Evolutionary conservation across 176 grass and related monocot species (phyloP).

Genomic region (Aegilops speltoides): DNA sequence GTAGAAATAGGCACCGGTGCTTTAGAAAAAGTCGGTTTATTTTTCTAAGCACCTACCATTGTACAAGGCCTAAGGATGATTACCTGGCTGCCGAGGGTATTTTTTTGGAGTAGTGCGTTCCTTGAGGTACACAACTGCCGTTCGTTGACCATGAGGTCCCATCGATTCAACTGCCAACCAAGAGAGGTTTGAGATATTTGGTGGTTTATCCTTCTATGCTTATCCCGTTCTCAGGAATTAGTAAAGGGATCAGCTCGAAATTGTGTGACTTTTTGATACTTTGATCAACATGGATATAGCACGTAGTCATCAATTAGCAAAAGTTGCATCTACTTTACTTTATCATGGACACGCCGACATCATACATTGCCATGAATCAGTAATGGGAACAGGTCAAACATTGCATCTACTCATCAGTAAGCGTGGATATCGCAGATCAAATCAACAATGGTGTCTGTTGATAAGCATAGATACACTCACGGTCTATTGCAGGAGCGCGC

Average conservation of each 20-base stretch:
- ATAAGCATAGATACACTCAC: background rate
- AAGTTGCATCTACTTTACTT: background rate
- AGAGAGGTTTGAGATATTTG: background rate
- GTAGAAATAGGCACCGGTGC: no score
- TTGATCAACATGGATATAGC: background rate
- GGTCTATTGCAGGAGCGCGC: background rate
- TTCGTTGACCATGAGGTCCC: constrained; percentile 80
- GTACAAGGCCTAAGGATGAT: constrained; percentile 24
- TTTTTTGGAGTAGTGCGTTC: constrained; percentile 58
- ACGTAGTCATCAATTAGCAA: background rate
- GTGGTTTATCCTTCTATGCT: background rate
- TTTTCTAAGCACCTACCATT: no score
- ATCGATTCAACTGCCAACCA: constrained; percentile 66
- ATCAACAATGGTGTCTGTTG: background rate
- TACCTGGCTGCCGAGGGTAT: constrained; percentile 77
- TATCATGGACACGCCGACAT: background rate
- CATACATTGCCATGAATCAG: background rate
- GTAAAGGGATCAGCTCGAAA: background rate
- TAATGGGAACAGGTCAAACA: background rate
- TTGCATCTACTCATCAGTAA: background rate
- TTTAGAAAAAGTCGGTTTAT: no score
- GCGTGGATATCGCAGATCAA: background rate
- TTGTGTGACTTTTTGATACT: background rate
- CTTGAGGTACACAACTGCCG: constrained; percentile 69
- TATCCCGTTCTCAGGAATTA: background rate